These are phyloP conservation scores for Leccinum rimulosum DNA, from an alignment of 768 basidiomycete species.

Conservation along the genomic window DNA sequence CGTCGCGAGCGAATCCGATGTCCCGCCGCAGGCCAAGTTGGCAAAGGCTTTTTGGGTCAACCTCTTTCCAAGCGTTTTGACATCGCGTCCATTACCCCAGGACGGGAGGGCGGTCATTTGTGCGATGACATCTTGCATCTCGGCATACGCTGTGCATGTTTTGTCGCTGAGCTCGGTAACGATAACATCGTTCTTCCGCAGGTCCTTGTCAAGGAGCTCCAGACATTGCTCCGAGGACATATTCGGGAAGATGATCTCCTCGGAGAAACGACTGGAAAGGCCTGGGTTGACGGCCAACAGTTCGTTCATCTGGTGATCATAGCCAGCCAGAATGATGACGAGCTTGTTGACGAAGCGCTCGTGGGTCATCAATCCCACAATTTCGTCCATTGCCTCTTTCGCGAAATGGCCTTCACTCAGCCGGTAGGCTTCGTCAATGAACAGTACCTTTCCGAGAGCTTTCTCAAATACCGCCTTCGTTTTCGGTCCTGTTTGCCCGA, in stretches of 20 bases:
- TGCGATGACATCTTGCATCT: slow-evolving; percentile 40
- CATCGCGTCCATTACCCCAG: slow-evolving; percentile 72
- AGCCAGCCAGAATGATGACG: slow-evolving; percentile 69
- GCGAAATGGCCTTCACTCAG: slow-evolving; percentile 62
- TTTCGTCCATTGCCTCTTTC: slow-evolving; percentile 71
- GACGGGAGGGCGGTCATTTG: slow-evolving; percentile 46
- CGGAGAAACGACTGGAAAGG: slow-evolving; percentile 68
- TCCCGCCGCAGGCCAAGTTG: slow-evolving; percentile 16
- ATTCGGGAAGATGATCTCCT: slow-evolving; percentile 55
- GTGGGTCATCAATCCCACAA: slow-evolving; percentile 65
- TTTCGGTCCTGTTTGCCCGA: slow-evolving; percentile 73
- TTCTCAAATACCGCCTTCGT: slow-evolving; percentile 59
- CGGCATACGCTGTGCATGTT: background rate
- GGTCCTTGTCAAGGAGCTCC: slow-evolving; percentile 45
- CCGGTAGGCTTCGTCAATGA: slow-evolving; percentile 74
- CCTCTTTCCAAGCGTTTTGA: slow-evolving; percentile 50
- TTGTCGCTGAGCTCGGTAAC: slow-evolving; percentile 34
- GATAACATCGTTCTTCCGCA: slow-evolving; percentile 42
- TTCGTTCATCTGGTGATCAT: slow-evolving; percentile 64
- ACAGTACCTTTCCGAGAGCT: slow-evolving; percentile 65
- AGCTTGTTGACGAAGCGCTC: slow-evolving; percentile 57
- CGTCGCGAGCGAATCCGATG: slow-evolving; percentile 22
- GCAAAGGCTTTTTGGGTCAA: slow-evolving; percentile 44
- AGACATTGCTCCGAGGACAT: slow-evolving; percentile 53
- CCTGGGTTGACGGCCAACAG: slow-evolving; percentile 61